A percentile compares a stretch with the other conserved stretches of the same genome.
phyloP scores from a whole-genome alignment of 2,329 filamentous ascomycete genomes.

The Penicillium vulpinum region DNA sequence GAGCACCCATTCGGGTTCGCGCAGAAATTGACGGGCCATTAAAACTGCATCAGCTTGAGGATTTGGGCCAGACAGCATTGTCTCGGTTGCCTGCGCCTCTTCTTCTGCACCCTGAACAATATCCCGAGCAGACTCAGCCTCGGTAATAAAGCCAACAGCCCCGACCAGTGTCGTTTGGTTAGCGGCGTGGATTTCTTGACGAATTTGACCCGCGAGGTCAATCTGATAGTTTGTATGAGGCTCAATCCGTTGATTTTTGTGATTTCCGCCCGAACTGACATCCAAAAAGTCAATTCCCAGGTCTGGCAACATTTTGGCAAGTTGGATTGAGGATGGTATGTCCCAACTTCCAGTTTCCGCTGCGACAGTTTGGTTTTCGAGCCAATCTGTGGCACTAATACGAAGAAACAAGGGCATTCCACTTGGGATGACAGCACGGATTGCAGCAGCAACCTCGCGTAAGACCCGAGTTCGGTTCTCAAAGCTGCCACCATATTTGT shows the following conservation, averaged over 20 bases:
- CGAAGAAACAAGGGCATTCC: conserved; percentile 70
- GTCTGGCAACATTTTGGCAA: conserved; percentile 44
- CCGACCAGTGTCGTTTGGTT: conserved; percentile 50
- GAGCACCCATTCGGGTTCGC: conserved; percentile 57
- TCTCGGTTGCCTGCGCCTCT: conserved; percentile 28
- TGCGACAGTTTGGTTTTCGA: conserved; percentile 50
- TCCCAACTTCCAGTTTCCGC: conserved; percentile 40
- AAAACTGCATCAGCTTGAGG: conserved; percentile 50
- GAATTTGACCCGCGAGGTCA: conserved; percentile 50
- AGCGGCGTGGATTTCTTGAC: conserved; percentile 38
- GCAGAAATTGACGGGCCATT: conserved; percentile 56
- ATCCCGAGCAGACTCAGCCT: conserved; percentile 52
- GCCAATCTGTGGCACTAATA: conserved; percentile 71
- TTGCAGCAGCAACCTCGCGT: conserved; percentile 63
- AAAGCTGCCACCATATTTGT: conserved; percentile 52
- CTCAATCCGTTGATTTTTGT: conserved; percentile 47
- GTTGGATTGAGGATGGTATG: conserved; percentile 38
- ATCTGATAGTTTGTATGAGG: conserved; percentile 53
- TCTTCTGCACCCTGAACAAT: conserved; percentile 45
- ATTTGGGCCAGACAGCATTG: conserved; percentile 27
- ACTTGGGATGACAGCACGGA: conserved; percentile 62
- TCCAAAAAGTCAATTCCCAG: conserved; percentile 49
- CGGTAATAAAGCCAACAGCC: conserved; percentile 56
- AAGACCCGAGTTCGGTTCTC: conserved; percentile 67
- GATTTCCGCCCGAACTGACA: conserved; percentile 49